A percentile compares a stretch with the other conserved stretches of the same genome.
Evolutionary conservation across 805 yeast species (phyloP).

Genomic region (Ogataea methanolica): DNA sequence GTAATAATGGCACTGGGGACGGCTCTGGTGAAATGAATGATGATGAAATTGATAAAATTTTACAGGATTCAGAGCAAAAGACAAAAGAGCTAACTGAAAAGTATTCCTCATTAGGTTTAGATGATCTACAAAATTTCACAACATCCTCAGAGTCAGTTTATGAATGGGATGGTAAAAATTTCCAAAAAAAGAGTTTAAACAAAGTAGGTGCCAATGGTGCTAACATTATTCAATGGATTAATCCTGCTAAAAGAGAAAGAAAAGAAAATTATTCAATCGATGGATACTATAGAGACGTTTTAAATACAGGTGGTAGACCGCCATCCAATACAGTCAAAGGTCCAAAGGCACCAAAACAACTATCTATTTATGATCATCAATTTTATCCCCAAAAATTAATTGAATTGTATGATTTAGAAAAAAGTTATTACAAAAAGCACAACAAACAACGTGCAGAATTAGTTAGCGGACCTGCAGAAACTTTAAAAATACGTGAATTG

Average conservation of each 20-base stretch:
- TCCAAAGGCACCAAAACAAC: constrained; percentile 82
- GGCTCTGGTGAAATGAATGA: constrained; percentile 35
- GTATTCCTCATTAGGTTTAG: constrained; percentile 65
- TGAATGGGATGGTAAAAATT: constrained; percentile 86
- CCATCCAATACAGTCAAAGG: constrained; percentile 39
- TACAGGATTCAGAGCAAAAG: constrained; percentile 57
- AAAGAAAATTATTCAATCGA: constrained; percentile 85
- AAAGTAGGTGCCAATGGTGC: constrained; percentile 26
- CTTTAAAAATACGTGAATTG: constrained; percentile 15
- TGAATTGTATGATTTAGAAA: constrained; percentile 77
- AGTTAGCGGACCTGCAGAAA: constrained; percentile 44
- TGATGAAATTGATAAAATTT: constrained; percentile 60
- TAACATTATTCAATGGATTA: constrained; percentile 64
- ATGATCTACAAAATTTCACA: constrained; percentile 72
- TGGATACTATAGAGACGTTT: constrained; percentile 50
- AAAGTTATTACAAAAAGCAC: constrained; percentile 67
- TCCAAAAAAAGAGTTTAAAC: constrained; percentile 53
- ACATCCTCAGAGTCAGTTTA: constrained; percentile 56
- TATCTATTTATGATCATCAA: constrained; percentile 84
- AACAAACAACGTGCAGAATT: constrained; percentile 61
- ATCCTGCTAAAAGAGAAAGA: constrained; percentile 81
- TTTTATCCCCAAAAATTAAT: constrained; percentile 75
- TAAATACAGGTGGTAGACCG: constrained; percentile 66
- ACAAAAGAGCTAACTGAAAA: constrained; percentile 58
- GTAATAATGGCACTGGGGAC: constrained; percentile 22